These are phyloP conservation scores for Exserohilum rostratum DNA, from an alignment of 2,329 filamentous ascomycete genomes.

Conservation along the genomic window DNA sequence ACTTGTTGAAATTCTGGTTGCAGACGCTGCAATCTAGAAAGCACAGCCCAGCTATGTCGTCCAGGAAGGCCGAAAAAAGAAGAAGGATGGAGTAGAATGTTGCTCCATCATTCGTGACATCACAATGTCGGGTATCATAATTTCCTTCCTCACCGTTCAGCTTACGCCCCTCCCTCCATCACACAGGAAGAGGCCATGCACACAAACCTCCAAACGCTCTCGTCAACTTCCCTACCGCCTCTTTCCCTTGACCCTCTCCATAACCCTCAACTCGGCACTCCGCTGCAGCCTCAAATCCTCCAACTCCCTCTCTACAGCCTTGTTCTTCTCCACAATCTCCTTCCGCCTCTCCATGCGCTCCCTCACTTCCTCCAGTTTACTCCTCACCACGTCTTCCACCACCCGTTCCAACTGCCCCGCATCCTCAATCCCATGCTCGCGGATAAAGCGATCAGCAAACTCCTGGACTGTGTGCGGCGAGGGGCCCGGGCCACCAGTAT, in stretches of 20 bases:
- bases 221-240: constrained; percentile 23
- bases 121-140: constrained; percentile 16
- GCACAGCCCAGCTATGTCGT: not conserved
- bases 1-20: too few relatives aligned
- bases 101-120: constrained; percentile 9
- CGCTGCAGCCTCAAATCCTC: constrained; percentile 53
- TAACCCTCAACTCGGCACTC: constrained; percentile 53
- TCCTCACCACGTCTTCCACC: constrained; percentile 40
- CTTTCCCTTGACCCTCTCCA: constrained; percentile 48
- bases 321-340: constrained; percentile 50
- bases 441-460: constrained; percentile 51
- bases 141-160: not conserved
- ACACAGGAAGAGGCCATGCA: too few relatives aligned
- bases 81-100: not conserved
- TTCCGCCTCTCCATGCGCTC: constrained; percentile 49
- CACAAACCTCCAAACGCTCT: not conserved
- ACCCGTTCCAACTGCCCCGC: constrained; percentile 44
- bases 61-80: not conserved
- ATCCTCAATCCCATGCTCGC: constrained; percentile 44
- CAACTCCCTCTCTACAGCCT: constrained; percentile 51
- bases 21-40: not conserved
- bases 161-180: not conserved
- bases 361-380: constrained; percentile 46
- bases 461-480: constrained; percentile 40
- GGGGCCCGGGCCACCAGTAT: constrained; percentile 56